Evolutionary conservation across 768 basidiomycete genomes (phyloP).

Genomic region (Suillus ampliporus): DNA sequence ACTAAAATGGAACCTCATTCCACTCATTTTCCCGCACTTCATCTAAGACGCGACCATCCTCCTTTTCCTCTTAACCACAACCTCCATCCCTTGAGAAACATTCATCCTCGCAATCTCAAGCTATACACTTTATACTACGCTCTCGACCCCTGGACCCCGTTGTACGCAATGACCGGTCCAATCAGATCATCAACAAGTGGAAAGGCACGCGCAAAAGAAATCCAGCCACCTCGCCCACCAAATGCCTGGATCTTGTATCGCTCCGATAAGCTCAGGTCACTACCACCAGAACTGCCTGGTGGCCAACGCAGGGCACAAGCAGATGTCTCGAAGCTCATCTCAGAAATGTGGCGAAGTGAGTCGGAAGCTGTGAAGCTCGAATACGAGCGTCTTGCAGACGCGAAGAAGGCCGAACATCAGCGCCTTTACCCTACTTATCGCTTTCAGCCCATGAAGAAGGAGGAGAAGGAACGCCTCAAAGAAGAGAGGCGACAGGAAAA

Average conservation of each 20-base stretch:
- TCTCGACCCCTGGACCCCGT: slow-evolving; percentile 11
- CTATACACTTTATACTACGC: slow-evolving; percentile 16
- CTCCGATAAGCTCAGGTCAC: slow-evolving; percentile 55
- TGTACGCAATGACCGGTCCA: slow-evolving; percentile 30
- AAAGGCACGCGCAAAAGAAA: slow-evolving; percentile 17
- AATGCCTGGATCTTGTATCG: slow-evolving; percentile 89
- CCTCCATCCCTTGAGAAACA: slow-evolving; percentile 22
- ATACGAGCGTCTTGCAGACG: slow-evolving; percentile 60
- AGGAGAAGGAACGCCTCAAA: slow-evolving; percentile 49
- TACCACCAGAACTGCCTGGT: slow-evolving; percentile 43
- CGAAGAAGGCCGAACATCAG: slow-evolving; percentile 56
- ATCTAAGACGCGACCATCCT: slow-evolving; percentile 32
- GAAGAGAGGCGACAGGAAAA: slow-evolving; percentile 48
- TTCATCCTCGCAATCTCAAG: slow-evolving; percentile 14
- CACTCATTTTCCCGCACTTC: slow-evolving; percentile 30
- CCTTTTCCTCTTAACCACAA: slow-evolving; percentile 16
- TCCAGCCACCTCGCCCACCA: slow-evolving; percentile 66
- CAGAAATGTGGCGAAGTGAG: slow-evolving; percentile 68
- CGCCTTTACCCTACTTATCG: slow-evolving; percentile 60
- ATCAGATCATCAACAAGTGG: slow-evolving; percentile 12
- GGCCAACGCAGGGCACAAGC: slow-evolving; percentile 55
- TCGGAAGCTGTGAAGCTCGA: slow-evolving; percentile 48
- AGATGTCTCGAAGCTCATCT: slow-evolving; percentile 67
- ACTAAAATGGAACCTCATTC: slow-evolving; percentile 35
- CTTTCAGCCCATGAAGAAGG: slow-evolving; percentile 61